phyloP scores from a whole-genome alignment of 78 protist genomes.

The Neovahlkampfia damariscottae region DNA sequence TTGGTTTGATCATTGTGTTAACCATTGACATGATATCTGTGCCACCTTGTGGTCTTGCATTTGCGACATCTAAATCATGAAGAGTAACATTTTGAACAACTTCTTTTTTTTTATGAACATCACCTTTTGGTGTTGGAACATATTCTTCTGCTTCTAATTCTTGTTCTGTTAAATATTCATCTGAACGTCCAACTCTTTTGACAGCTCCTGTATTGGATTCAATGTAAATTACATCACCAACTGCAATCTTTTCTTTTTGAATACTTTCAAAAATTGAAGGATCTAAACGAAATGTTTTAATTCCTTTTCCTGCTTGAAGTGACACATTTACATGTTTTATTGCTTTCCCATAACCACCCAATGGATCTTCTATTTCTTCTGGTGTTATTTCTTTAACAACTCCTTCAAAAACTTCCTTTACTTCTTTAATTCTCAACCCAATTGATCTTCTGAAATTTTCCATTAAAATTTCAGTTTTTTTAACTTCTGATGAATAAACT shows the following conservation, averaged over 20 bases:
- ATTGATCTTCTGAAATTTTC: constrained; percentile 98
- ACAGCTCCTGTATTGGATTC: constrained; percentile 93
- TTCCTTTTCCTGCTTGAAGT: constrained; percentile 63
- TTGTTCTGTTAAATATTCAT: constrained; percentile 86
- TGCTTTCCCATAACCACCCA: constrained; percentile 92
- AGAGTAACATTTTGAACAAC: constrained; percentile 96
- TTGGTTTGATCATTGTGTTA: constrained; percentile 87
- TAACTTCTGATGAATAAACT: constrained; percentile 84
- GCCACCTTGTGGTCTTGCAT: constrained; percentile 94
- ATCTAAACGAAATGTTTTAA: constrained; percentile 92
- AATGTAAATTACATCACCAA: constrained; percentile 98
- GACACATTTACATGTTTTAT: constrained; percentile 86
- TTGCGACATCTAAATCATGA: constrained; percentile 99
- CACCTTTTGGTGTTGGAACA: constrained; percentile 99
- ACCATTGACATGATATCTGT: constrained; percentile 93
- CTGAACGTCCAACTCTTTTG: constrained; percentile 94
- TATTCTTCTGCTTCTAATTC: constrained; percentile 99
- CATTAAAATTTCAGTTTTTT: constrained; percentile 97
- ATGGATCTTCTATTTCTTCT: constrained; percentile 89
- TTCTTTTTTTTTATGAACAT: constrained; percentile 95
- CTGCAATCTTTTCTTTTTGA: constrained; percentile 90
- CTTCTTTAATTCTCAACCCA: constrained; percentile 96
- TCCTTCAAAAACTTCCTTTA: constrained; percentile 99
- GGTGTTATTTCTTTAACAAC: constrained; percentile 96
- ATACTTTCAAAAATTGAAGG: constrained; percentile 92